These are phyloP conservation scores for Striga asiatica DNA, from an alignment of 257 asterid genomes.

Conservation along the genomic window DNA sequence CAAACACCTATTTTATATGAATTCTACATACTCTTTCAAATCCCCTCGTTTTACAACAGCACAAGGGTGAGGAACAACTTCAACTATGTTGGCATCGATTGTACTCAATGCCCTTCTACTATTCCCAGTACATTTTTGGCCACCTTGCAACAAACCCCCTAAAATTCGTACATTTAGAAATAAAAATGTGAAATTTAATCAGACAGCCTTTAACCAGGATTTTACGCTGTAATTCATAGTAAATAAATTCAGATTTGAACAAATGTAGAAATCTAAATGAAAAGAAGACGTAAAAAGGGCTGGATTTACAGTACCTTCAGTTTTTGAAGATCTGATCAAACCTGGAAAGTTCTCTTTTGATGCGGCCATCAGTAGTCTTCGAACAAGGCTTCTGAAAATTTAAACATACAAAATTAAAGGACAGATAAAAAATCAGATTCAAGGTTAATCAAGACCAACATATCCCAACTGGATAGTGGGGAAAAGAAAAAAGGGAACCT, in stretches of 20 bases:
- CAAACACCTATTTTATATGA: background rate
- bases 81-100: conserved; percentile 48
- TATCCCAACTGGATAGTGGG: background rate
- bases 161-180: background rate
- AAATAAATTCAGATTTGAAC: background rate
- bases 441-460: conserved; percentile 14
- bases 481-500: background rate
- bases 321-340: conserved; percentile 45
- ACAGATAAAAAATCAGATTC: background rate
- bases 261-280: too few species aligned
- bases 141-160: background rate
- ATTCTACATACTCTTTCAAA: conserved; percentile 40
- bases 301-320: conserved; percentile 31
- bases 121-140: conserved; percentile 16
- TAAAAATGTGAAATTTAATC: background rate
- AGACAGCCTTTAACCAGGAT: too few species aligned
- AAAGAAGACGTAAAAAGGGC: background rate
- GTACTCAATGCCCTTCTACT: conserved; percentile 71
- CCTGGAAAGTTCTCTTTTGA: conserved; percentile 54
- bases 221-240: background rate
- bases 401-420: conserved; percentile 11
- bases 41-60: conserved; percentile 55
- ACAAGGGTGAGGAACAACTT: conserved; percentile 34
- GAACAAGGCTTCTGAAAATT: background rate
- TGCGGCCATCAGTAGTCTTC: conserved; percentile 60